Conservation (phyloP, 2,329 filamentous ascomycete genomes). For the Endoconidiophora laricicola region DNA sequence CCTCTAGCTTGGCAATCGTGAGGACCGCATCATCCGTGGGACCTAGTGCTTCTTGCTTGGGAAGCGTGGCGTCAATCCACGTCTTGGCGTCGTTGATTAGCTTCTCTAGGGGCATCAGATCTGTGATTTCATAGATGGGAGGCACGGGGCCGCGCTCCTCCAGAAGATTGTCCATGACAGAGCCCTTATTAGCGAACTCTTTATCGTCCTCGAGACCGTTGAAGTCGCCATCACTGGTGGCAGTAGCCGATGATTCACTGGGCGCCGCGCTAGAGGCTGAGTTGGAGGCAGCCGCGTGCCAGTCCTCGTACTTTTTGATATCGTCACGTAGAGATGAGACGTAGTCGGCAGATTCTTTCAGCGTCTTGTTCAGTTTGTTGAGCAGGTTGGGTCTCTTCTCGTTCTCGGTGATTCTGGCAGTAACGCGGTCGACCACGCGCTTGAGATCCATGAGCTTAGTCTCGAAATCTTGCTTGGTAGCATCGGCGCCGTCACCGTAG, state of each 20-base stretch:
- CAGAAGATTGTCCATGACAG: constrained; percentile 28
- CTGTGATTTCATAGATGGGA: constrained; percentile 54
- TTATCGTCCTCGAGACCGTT: constrained; percentile 66
- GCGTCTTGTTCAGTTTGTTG: constrained; percentile 47
- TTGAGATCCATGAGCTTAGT: constrained; percentile 61
- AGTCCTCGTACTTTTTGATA: constrained; percentile 50
- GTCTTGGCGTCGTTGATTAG: constrained; percentile 43
- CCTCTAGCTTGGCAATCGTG: constrained; percentile 52
- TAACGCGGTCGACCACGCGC: constrained; percentile 59
- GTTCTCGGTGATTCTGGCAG: constrained; percentile 58
- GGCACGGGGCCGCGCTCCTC: constrained; percentile 37
- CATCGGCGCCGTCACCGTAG: constrained; percentile 67
- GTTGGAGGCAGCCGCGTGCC: constrained; percentile 35
- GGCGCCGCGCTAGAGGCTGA: constrained; percentile 22
- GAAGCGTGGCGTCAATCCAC: constrained; percentile 62
- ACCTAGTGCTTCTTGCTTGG: constrained; percentile 53
- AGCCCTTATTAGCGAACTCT: constrained; percentile 18
- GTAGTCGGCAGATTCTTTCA: constrained; percentile 56
- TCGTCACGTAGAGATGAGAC: constrained; percentile 52
- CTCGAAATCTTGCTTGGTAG: constrained; percentile 57
- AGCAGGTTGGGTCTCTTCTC: constrained; percentile 54
- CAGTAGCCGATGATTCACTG: constrained; percentile 17
- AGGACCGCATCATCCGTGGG: constrained; percentile 60
- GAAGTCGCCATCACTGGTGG: constrained; percentile 37
- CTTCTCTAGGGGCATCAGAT: constrained; percentile 49